Conservation (phyloP, 2,329 filamentous ascomycete species). For the Ramularia endophylla region DNA sequence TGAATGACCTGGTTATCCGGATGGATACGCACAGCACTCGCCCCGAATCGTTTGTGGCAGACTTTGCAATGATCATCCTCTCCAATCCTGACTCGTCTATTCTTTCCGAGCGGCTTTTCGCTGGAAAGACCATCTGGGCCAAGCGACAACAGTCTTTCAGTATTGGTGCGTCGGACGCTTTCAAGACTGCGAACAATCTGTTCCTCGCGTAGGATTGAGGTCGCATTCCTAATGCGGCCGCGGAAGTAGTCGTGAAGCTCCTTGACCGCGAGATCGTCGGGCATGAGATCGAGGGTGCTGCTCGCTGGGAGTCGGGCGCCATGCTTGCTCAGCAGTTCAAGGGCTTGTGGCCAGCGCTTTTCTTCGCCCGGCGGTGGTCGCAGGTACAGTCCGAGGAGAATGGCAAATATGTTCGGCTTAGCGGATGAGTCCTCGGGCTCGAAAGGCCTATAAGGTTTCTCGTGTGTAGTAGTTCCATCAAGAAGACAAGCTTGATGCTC, state of each 20-base stretch:
- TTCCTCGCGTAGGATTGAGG: constrained; percentile 72
- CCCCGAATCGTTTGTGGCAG: constrained; percentile 87
- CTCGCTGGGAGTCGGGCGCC: constrained; percentile 84
- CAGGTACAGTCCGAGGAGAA: constrained; percentile 82
- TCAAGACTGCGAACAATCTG: constrained; percentile 71
- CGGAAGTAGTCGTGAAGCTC: constrained; percentile 87
- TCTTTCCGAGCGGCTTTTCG: constrained; percentile 47
- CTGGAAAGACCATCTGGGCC: constrained; percentile 65
- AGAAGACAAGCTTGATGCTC: constrained; percentile 21
- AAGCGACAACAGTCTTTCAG: constrained; percentile 66
- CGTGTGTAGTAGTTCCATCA: constrained; percentile 18
- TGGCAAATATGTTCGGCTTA: constrained; percentile 81
- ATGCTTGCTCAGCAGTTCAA: constrained; percentile 84
- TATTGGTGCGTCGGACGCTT: constrained; percentile 71
- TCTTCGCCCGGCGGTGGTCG: constrained; percentile 69
- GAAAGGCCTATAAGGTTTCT: constrained; percentile 31
- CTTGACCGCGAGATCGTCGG: constrained; percentile 67
- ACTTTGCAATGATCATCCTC: constrained; percentile 89
- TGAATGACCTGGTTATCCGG: constrained; percentile 57
- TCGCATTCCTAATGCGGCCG: constrained; percentile 81
- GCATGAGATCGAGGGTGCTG: constrained; percentile 80
- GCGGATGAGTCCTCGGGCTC: constrained; percentile 46
- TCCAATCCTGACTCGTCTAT: constrained; percentile 68
- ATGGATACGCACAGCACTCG: constrained; percentile 84
- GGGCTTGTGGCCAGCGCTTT: constrained; percentile 61